phyloP scores from a whole-genome alignment of 208 protist genomes.

The Novymonas esmeraldas region DNA sequence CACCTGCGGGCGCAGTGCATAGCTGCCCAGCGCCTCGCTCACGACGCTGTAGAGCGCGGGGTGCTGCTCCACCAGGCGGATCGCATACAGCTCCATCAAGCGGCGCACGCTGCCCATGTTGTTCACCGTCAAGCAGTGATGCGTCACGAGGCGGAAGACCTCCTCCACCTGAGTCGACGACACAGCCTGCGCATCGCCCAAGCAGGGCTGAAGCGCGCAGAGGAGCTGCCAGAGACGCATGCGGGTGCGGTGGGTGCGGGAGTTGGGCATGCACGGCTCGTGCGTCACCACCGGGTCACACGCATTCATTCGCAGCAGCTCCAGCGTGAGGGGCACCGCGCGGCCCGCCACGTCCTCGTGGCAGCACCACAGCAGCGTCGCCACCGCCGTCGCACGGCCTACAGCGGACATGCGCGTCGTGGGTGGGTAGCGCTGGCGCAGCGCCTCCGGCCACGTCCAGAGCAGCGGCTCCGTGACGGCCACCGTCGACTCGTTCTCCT shows the following conservation, averaged over 20 bases:
- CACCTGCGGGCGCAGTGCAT: constrained; percentile 77
- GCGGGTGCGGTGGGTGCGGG: constrained; percentile 79
- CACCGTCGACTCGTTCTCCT: constrained; percentile 76
- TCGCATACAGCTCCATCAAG: constrained; percentile 87
- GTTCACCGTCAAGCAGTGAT: constrained; percentile 66
- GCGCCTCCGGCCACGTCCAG: constrained; percentile 45
- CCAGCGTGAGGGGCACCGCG: constrained; percentile 40
- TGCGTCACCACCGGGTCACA: constrained; percentile 54
- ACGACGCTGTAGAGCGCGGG: constrained; percentile 64
- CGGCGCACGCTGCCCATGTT: constrained; percentile 91
- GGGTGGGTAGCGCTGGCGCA: constrained; percentile 71
- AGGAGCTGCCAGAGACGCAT: constrained; percentile 91
- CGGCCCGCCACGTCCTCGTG: constrained; percentile 18
- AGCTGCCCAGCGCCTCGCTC: constrained; percentile 52
- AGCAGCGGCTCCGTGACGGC: constrained; percentile 79
- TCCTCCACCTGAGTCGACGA: constrained; percentile 25
- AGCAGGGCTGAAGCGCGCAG: constrained; percentile 64
- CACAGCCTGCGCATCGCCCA: constrained; percentile 30
- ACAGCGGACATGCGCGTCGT: constrained; percentile 75
- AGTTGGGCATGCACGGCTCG: constrained; percentile 92
- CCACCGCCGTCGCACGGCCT: constrained; percentile 64
- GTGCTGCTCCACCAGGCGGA: constrained; percentile 59
- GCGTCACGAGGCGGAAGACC: constrained; percentile 48
- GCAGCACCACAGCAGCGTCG: constrained; percentile 76
- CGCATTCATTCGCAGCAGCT: constrained; percentile 74